Base-by-base conservation (phyloP, 352 stramenopile genomes). In the Phytopythium montanum region DNA sequence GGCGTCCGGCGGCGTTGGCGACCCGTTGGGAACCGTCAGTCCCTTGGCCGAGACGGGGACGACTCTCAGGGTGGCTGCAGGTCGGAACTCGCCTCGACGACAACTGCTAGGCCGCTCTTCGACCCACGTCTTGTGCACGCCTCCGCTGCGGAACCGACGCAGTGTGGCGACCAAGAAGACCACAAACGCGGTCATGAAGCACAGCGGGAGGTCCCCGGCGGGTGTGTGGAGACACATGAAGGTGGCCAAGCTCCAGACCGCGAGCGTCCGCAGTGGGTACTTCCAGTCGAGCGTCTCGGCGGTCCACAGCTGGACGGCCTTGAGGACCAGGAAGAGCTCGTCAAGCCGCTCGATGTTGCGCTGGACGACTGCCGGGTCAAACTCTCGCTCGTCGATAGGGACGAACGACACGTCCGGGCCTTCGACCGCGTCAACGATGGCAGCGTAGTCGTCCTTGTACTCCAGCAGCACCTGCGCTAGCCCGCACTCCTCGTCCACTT, bases 311-410 rank as follows among this genome's bases (percentile, higher is more conserved):
- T 66, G 64, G 12, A 65, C 21, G 5, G 62, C 53, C 56, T 65
- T 62, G 19, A 70, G 23, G 8, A 45, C 25, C 16, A 34, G 46
- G 25, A 68, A 66, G 16, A 75, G 26, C 12, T 72, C 57, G 54
- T 78, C 70, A 21, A 78, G 38, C 10, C 70, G 66, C 56, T 78
- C 70, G 39, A 78, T 68, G 50, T 78, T 75, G 16, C 67, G 63
- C 16, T 73, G 69, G 13, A 78, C 62, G 18, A 73, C 65, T 7
- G 62, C 48, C 18, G 64, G 57, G n/a, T 75, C 69, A 33, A 78
- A 78, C 25, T 50, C 57, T 18, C 57, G 34, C 54, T 78, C 70
- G 19, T 78, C 70, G 8, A 54, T 58, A 2, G 65, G 42, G 1
- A 75, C 39, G 45, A 68, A 70, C 12, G 54, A 49, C n/a, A 64